phyloP scores from a whole-genome alignment of 2,329 filamentous ascomycete genomes.

The Diaporthe ilicicola region DNA sequence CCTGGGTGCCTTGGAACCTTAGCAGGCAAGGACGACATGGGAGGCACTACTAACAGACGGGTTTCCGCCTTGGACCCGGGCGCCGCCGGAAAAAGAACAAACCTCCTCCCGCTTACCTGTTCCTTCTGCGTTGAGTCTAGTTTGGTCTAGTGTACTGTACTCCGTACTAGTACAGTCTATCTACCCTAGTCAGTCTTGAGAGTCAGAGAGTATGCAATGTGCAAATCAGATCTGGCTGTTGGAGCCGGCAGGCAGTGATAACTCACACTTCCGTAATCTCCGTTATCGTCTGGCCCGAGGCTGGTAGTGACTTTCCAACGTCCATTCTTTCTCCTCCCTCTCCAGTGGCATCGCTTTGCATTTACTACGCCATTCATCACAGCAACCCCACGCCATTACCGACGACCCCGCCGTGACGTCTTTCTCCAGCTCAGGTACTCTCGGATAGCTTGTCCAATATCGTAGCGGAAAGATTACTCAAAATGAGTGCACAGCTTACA shows the following conservation, averaged over 20 bases:
- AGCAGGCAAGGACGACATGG: not conserved
- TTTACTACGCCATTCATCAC: not conserved
- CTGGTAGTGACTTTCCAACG: not conserved
- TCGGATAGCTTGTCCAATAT: conserved; percentile 1
- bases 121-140: not conserved
- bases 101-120: not conserved
- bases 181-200: not conserved
- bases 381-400: not conserved
- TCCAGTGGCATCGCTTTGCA: not conserved
- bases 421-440: conserved; percentile 24
- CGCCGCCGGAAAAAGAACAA: conserved; percentile 7
- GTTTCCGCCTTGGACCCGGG: conserved; percentile 4
- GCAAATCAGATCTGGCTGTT: too few relatives aligned
- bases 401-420: not conserved
- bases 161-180: too few relatives aligned
- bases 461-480: conserved; percentile 27
- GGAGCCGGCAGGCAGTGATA: not conserved
- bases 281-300: conserved; percentile 6
- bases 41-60: not conserved
- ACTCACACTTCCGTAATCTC: conserved; percentile 12
- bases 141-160: not conserved
- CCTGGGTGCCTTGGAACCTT: not conserved
- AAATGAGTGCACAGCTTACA: conserved; percentile 51
- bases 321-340: not conserved
- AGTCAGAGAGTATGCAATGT: too few relatives aligned